These are phyloP conservation scores for Chiua virens DNA, from an alignment of 768 basidiomycete genomes.

Conservation along the genomic window DNA sequence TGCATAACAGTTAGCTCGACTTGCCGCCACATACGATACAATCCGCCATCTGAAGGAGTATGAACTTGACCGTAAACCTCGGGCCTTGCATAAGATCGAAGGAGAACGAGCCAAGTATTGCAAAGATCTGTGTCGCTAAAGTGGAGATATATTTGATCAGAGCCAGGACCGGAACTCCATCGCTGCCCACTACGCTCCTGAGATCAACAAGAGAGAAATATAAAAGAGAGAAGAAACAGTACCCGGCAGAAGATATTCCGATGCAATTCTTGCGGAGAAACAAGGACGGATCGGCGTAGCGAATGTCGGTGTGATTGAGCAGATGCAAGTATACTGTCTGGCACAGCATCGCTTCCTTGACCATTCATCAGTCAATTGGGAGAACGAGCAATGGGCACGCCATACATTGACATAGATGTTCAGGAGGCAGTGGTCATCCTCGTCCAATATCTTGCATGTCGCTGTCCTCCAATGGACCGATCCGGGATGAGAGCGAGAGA, in stretches of 20 bases:
- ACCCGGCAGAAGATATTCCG: slow-evolving; percentile 66
- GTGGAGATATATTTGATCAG: slow-evolving; percentile 73
- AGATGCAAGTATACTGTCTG: slow-evolving; percentile 73
- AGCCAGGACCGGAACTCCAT: slow-evolving; percentile 49
- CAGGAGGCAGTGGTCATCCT: slow-evolving; percentile 63
- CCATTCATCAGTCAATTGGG: slow-evolving; percentile 9
- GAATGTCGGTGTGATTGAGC: slow-evolving; percentile 77
- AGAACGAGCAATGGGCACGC: background rate
- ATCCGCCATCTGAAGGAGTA: slow-evolving; percentile 61
- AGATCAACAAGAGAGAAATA: slow-evolving; percentile 5
- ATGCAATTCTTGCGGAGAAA: slow-evolving; percentile 78
- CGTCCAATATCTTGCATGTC: slow-evolving; percentile 68
- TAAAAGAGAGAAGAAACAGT: slow-evolving; percentile 18
- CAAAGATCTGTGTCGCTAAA: slow-evolving; percentile 64
- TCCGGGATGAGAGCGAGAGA: slow-evolving; percentile 49
- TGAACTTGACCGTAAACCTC: slow-evolving; percentile 71
- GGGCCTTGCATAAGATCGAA: slow-evolving; percentile 77
- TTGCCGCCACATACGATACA: slow-evolving; percentile 87
- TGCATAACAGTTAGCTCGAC: slow-evolving; percentile 72
- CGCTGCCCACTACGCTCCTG: slow-evolving; percentile 50
- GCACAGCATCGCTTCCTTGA: slow-evolving; percentile 69
- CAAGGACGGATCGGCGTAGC: slow-evolving; percentile 70
- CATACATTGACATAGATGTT: slow-evolving; percentile 77
- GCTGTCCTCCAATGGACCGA: slow-evolving; percentile 72
- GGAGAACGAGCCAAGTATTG: slow-evolving; percentile 75